Base-by-base conservation (phyloP, 352 stramenopile species). In the Pythium monospermum region DNA sequence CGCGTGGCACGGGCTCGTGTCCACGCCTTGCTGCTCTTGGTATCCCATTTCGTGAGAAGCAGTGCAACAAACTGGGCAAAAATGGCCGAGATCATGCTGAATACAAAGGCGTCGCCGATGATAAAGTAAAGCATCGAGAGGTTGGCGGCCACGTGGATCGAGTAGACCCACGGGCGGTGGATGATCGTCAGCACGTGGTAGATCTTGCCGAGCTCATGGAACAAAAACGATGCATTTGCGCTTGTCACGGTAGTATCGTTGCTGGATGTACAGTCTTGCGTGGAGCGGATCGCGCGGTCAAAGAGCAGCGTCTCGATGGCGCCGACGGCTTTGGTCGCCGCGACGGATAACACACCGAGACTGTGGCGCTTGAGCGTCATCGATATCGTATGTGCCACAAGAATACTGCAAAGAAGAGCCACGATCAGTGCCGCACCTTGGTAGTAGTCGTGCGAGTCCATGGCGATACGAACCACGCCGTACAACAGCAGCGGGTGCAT, bases 261-360 rank as follows among this genome's bases (percentile, higher is more conserved):
- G 23, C 25, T 26, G 23, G 18, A 28, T 16, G 7, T 18, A 10
- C 19, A 19, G 11, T 15, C 39, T n/a, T 53, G n/a, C 13, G 3
- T 21, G 5, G 31, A 18, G 21, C 19, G 30, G n/a, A 62, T 45
- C n/a, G 55, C 35, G 35, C 41, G 39, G 28, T 63, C 48, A 31
- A 63, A 63, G 7, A 63, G 33, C 31, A 63, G 55, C 42, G 55
- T 57, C 35, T 57, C 33, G 30, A 63, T 53, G 11, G 55, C 55
- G 11, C 55, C 47, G 18, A 57, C 35, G 19, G 55, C 47, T 18
- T 57, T 57, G 12, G 49, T 57, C 1, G 47, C 37, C n/a, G 36
- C 41, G 30, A 57, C 6, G 0, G 53, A 27, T 19, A 63, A 16
- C 18, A 63, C 38, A 10, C 25, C 33, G 4, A 42, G 35, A 23